Conservation (phyloP, 495 filamentous ascomycete species). For the Xylaria telfairii region DNA sequence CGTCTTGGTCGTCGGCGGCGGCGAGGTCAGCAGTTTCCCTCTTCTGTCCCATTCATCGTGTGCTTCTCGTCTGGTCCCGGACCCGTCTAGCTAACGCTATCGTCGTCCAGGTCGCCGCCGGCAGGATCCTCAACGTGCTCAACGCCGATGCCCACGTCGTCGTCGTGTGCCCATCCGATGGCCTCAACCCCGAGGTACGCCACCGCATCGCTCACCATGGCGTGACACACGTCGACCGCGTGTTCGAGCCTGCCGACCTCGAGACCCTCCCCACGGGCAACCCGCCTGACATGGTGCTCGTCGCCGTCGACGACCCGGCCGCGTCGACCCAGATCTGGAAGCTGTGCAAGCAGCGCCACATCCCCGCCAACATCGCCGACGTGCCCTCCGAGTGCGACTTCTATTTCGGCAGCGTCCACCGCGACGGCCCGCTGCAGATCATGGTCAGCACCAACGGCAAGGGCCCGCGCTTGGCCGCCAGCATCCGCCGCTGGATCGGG, state of each 20-base stretch:
- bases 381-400: conserved; percentile 98
- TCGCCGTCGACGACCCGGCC: conserved; percentile 88
- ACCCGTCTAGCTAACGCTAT: conserved; percentile 14
- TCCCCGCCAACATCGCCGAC: conserved; percentile 95
- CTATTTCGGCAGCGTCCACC: conserved; percentile 94
- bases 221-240: conserved; percentile 78
- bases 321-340: conserved; percentile 89
- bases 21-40: conserved; percentile 67
- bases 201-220: conserved; percentile 75
- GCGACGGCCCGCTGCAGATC: conserved; percentile 93
- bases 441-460: conserved; percentile 99
- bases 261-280: conserved; percentile 52
- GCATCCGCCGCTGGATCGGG: conserved; percentile 84
- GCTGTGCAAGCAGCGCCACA: conserved; percentile 81
- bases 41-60: conserved; percentile 11
- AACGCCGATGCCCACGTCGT: conserved; percentile 93
- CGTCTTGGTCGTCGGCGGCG: conserved; percentile 88
- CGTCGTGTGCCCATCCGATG: conserved; percentile 77
- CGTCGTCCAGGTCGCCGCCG: conserved; percentile 79
- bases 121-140: conserved; percentile 88
- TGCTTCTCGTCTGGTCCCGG: not conserved
- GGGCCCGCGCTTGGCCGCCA: conserved; percentile 87
- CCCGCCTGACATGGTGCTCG: conserved; percentile 75
- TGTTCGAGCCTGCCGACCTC: conserved; percentile 82
- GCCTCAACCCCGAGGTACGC: conserved; percentile 86